phyloP scores from a whole-genome alignment of 78 protist genomes.

The Pigoraptor vietnamica region DNA sequence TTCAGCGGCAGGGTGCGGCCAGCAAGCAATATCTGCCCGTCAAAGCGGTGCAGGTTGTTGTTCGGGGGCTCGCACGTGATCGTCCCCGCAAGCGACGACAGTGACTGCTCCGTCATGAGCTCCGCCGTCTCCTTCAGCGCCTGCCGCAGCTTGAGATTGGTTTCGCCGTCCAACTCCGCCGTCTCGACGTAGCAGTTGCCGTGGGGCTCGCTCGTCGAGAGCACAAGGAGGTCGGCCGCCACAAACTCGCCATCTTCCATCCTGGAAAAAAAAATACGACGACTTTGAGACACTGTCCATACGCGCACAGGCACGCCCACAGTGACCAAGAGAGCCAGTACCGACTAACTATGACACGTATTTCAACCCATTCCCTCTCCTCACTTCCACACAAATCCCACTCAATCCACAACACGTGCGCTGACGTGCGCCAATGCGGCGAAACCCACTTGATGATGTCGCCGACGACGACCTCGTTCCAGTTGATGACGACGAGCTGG shows the following conservation, averaged over 20 bases:
- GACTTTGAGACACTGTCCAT: neutral
- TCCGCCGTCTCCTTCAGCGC: neutral
- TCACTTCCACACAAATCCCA: too few species aligned
- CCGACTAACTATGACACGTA: too few species aligned
- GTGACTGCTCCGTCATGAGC: neutral
- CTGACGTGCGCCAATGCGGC: too few species aligned
- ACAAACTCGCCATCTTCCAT: neutral
- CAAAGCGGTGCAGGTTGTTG: conserved; percentile 11
- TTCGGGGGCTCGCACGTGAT: conserved; percentile 23
- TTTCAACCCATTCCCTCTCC: too few species aligned
- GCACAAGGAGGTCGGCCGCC: conserved; percentile 16
- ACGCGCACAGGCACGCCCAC: neutral
- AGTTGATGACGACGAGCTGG: neutral
- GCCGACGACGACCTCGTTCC: conserved; percentile 47
- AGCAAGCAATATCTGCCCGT: neutral
- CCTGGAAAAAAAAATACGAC: conserved; percentile 56
- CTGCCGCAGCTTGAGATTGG: conserved; percentile 33
- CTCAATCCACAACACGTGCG: too few species aligned
- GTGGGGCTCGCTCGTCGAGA: conserved; percentile 10
- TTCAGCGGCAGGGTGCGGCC: neutral
- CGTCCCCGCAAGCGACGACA: neutral
- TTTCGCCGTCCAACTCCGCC: conserved; percentile 84
- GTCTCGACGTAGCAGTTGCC: conserved; percentile 90
- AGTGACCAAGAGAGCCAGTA: too few species aligned
- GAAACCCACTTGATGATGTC: too few species aligned